phyloP scores from a whole-genome alignment of 441 rosid species.

The Kokia cookei region DNA sequence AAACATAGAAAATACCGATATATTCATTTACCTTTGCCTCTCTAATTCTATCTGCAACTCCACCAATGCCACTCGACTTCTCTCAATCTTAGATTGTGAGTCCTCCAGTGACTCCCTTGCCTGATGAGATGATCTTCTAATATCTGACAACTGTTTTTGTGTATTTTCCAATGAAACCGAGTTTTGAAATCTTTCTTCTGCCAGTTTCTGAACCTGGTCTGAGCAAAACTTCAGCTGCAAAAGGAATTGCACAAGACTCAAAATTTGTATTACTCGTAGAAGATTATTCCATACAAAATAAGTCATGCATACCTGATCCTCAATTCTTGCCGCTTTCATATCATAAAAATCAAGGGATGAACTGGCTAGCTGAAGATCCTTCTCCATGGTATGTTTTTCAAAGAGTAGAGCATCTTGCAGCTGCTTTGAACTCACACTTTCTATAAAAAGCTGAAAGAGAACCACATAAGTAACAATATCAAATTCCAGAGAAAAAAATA shows the following conservation, averaged over 20 bases:
- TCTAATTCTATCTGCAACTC: constrained; percentile 65
- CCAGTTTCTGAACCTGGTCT: constrained; percentile 72
- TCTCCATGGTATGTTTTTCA: constrained; percentile 59
- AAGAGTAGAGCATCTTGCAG: constrained; percentile 52
- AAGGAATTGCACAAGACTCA: constrained; percentile 5
- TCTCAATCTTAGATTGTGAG: constrained; percentile 56
- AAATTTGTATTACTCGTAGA: background rate
- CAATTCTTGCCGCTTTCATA: constrained; percentile 67
- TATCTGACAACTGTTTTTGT: constrained; percentile 61
- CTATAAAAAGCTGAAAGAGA: constrained; percentile 78
- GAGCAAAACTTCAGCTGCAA: constrained; percentile 69
- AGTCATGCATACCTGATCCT: constrained; percentile 66
- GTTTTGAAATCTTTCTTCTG: constrained; percentile 64
- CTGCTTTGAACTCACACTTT: constrained; percentile 77
- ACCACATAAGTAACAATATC: constrained; percentile 14
- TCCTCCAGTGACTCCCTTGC: constrained; percentile 63
- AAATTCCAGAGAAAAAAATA: background rate
- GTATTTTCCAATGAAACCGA: constrained; percentile 45
- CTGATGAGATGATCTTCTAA: constrained; percentile 54
- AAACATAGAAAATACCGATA: background rate
- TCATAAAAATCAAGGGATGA: constrained; percentile 56
- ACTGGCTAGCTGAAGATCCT: constrained; percentile 70
- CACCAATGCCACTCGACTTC: constrained; percentile 41
- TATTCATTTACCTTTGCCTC: constrained; percentile 59
- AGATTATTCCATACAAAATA: background rate